Base-by-base conservation (phyloP, 441 rosid genomes). In the Euphorbia schlechtendalii region DNA sequence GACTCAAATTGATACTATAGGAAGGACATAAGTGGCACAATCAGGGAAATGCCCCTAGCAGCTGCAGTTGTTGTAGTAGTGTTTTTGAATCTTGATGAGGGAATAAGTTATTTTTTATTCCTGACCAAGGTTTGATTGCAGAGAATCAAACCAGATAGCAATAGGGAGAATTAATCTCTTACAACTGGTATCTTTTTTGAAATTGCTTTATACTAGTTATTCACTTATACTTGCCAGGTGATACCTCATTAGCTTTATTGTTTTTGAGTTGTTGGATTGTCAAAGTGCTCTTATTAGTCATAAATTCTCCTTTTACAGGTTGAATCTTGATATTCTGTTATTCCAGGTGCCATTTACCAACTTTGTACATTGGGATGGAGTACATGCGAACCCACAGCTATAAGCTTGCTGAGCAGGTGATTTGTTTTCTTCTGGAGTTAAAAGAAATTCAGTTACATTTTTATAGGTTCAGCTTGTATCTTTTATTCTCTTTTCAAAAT, bases 261-360 rank as follows among this genome's bases (percentile, higher is more conserved):
- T 28, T 60, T 36, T 54, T 40, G 36, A 32, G 63, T 55, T 56
- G 61, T 67, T 65, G 63, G 66, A 58, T 61, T 67, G 69, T 69
- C 43, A 74, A 82, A 78, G 81, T 74, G 75, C 73, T 82, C 81
- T 79, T 80, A 78, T 80, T 77, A 66, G 59, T 60, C 69, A 75
- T 68, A 61, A 69, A 80, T 78, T 79, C 82, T 78, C 73, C 69
- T 78, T 79, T 81, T 80, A 81, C 90, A 84, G 82, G 82, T 77
- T 87, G 81, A 83, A 74, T 85, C 75, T 82, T 88, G 86, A 82
- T 81, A 52, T 89, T 86, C 83, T 89, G 80, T 83, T 84, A 78
- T 87, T 83, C 83, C 87, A 91, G 98, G 92, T 94, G 98, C 77
- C 98, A 94, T 79, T 86, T 91, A 67, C 94, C 99, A 78, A 89